Percentiles rank a stretch among this genome's conserved stretches.
These are phyloP conservation scores for Cordia subcordata DNA, from an alignment of 257 asterid genomes.

Conservation along the genomic window DNA sequence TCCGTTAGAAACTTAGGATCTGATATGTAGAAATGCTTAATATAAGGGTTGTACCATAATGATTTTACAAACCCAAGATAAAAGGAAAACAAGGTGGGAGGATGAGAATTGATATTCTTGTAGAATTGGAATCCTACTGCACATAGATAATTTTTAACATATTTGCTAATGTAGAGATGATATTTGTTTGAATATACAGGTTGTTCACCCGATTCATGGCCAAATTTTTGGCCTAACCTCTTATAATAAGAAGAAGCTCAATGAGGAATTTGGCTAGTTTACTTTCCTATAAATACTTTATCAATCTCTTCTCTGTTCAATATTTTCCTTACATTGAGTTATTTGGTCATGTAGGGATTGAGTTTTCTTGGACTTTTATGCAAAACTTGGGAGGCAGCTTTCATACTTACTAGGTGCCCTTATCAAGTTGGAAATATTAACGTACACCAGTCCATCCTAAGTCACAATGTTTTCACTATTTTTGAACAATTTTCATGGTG, in stretches of 20 bases:
- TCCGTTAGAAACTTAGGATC: too few relatives aligned
- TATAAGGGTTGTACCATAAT: too few relatives aligned
- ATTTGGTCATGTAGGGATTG: slow-evolving; percentile 46
- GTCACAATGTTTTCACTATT: too few relatives aligned
- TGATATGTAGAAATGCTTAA: too few relatives aligned
- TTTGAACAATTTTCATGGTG: too few relatives aligned
- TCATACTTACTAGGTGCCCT: slow-evolving; percentile 88
- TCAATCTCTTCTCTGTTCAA: background rate
- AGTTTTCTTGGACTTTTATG: slow-evolving; percentile 85
- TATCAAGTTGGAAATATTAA: slow-evolving; percentile 81
- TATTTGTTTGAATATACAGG: slow-evolving; percentile 31
- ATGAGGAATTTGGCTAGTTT: slow-evolving; percentile 72
- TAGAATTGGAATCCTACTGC: too few relatives aligned
- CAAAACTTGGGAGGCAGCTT: slow-evolving; percentile 84
- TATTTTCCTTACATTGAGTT: background rate
- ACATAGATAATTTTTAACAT: too few relatives aligned
- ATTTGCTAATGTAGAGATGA: background rate
- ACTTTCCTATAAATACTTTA: slow-evolving; percentile 13
- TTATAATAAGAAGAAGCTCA: slow-evolving; percentile 46
- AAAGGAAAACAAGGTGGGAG: too few relatives aligned
- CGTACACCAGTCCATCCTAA: too few relatives aligned
- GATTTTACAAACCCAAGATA: too few relatives aligned
- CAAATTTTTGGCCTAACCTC: slow-evolving; percentile 51
- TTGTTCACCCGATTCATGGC: slow-evolving; percentile 74
- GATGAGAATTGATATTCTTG: too few relatives aligned